A percentile compares a stretch with the other conserved stretches of the same genome.
phyloP scores from a whole-genome alignment of 2,329 filamentous ascomycete genomes.

The Trichoderma koningii region DNA sequence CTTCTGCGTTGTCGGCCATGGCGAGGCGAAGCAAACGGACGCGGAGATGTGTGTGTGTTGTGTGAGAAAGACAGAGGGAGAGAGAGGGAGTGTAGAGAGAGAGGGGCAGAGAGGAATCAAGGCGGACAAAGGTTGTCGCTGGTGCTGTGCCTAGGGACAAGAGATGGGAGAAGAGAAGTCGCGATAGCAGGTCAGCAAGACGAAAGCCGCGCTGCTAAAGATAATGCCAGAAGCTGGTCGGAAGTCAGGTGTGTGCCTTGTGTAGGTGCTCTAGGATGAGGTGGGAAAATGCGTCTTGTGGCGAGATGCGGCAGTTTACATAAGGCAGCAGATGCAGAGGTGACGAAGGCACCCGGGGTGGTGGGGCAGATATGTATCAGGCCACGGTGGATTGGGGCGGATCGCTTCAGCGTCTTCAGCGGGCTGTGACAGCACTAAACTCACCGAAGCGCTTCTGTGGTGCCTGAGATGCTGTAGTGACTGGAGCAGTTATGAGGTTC shows the following conservation, averaged over 20 bases:
- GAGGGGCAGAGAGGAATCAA: neutral
- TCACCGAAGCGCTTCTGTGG: too few relatives aligned
- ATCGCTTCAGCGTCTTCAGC: neutral
- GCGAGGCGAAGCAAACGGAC: slow-evolving; percentile 27
- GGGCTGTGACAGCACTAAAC: too few relatives aligned
- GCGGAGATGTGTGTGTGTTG: neutral
- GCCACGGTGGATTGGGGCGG: neutral
- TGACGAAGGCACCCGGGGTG: slow-evolving; percentile 6
- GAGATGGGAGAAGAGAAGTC: too few relatives aligned
- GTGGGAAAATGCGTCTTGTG: slow-evolving; percentile 1
- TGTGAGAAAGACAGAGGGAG: neutral
- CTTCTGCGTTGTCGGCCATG: slow-evolving; percentile 68
- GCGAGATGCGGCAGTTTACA: slow-evolving; percentile 16
- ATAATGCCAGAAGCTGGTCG: neutral
- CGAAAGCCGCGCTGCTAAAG: neutral
- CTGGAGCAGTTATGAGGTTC: too few relatives aligned
- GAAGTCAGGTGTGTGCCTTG: neutral
- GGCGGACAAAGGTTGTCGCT: neutral
- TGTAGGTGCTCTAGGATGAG: neutral
- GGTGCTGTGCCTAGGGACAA: too few relatives aligned
- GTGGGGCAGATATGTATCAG: slow-evolving; percentile 13
- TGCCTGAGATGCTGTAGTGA: too few relatives aligned
- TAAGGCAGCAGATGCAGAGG: neutral
- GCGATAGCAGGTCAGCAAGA: neutral
- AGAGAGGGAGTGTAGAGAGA: neutral